Base-by-base conservation (phyloP, 1,284 basidiomycete genomes). In the Grifola frondosa region DNA sequence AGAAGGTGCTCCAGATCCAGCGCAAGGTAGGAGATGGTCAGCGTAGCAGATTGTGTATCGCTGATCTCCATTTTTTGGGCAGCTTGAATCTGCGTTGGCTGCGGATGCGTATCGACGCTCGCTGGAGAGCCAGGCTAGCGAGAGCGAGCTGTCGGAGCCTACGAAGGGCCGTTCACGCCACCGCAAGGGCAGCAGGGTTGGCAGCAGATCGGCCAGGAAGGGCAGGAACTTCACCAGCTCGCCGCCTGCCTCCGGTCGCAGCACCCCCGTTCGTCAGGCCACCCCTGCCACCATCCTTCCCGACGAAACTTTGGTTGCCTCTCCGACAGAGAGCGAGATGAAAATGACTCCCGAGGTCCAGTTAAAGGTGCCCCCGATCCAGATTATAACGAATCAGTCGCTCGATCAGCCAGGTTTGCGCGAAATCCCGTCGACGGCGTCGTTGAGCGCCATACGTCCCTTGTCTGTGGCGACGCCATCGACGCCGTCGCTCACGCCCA, bases 1-100 rank as follows among this genome's bases (percentile, higher is more conserved):
- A 86, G 64, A 91, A 90, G 62, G 84, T 91, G 26, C 58, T 85
- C 38, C 80, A 88, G 62, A 91, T 91, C 50, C 88, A 91, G 64
- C 81, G 85, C 54, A 91, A 90, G 77, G 87, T 88, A 35, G 13
- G 65, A 57, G 42, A 42, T 13, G 46, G 23, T 23, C 26, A 46
- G 38, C 16, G 12, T 29, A 23, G 33, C 6, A 17, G 15, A 24
- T 38, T 30, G 32, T 52, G 32, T 57, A 30, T 30, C 16, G 24
- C 28, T 40, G 36, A 46, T 32, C 25, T 31, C 45, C 31, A 10
- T 30, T 6, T 28, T 28, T 31, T 20, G 16, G 23, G 28, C 50
- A 91, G 88, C 69, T 91, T 38, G 88, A 90, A 62, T 75, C 67
- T 37, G 88, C 88, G 7, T 64, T 90, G 32, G 72, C 78, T 6